Conservation (phyloP, 208 protist species). For the Trypanosoma cruzi region DNA sequence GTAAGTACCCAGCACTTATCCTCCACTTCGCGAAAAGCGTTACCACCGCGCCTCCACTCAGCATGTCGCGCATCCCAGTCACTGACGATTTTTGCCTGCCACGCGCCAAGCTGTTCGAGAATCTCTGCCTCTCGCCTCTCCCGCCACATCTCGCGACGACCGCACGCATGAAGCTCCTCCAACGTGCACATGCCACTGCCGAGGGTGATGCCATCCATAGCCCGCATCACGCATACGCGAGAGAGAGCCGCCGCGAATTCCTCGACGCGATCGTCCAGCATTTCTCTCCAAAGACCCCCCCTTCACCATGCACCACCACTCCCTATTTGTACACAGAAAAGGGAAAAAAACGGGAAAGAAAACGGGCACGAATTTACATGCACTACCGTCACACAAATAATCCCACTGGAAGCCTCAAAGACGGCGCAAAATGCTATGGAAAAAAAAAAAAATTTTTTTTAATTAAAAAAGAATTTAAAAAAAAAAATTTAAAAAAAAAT, state of each 20-base stretch:
- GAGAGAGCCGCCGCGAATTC: neutral
- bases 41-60: slow-evolving; percentile 17
- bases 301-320: neutral
- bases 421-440: neutral
- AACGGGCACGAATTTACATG: neutral
- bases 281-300: neutral
- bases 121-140: slow-evolving; percentile 23
- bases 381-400: neutral
- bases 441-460: neutral
- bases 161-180: slow-evolving; percentile 17
- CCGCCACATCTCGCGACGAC: slow-evolving; percentile 36
- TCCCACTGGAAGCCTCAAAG: neutral
- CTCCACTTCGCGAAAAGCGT: slow-evolving; percentile 18
- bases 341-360: neutral
- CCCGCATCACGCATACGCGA: slow-evolving; percentile 4
- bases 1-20: slow-evolving; percentile 12
- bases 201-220: neutral
- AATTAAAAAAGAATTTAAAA: neutral
- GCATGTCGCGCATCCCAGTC: slow-evolving; percentile 13
- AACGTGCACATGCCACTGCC: neutral
- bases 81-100: slow-evolving; percentile 27
- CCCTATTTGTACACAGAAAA: neutral
- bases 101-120: slow-evolving; percentile 26
- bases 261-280: slow-evolving; percentile 1
- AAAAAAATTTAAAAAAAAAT: slow-evolving; percentile 9